phyloP scores from a whole-genome alignment of 192 early-diverging fungal genomes.

The Coemansia sp. region DNA sequence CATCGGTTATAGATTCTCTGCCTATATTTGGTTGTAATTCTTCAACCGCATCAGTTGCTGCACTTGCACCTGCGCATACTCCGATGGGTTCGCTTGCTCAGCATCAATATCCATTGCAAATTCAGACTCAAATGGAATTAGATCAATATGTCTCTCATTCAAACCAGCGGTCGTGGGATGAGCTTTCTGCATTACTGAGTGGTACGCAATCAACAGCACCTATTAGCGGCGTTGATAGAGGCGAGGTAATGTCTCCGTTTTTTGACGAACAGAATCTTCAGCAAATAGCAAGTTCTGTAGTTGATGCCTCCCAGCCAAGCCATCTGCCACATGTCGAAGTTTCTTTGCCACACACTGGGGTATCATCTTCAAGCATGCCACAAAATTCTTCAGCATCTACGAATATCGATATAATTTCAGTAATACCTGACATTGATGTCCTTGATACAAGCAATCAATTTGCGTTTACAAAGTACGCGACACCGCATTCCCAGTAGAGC shows the following conservation, averaged over 20 bases:
- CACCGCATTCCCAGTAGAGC: slow-evolving; percentile 11
- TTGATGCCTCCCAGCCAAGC: not conserved
- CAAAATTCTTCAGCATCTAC: not conserved
- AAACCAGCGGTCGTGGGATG: slow-evolving; percentile 5
- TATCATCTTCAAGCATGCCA: not conserved
- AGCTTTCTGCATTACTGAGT: not conserved
- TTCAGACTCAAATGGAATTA: not conserved
- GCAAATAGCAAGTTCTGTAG: not conserved
- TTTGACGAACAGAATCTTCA: not conserved
- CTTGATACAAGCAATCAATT: slow-evolving; percentile 17
- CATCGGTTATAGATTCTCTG: not conserved
- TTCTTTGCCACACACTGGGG: not conserved
- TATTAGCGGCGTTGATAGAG: not conserved
- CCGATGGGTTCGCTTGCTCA: not conserved
- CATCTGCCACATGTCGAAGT: not conserved
- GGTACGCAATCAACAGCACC: not conserved
- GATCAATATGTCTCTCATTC: not conserved
- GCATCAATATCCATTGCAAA: slow-evolving; percentile 9
- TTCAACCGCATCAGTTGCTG: not conserved
- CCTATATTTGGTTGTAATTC: not conserved
- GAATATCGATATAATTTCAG: slow-evolving; percentile 1
- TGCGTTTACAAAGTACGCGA: slow-evolving; percentile 5
- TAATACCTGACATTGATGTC: slow-evolving; percentile 29
- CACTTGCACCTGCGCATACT: not conserved
- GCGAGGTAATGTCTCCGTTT: not conserved